phyloP scores from a whole-genome alignment of 2,329 filamentous ascomycete species.

The Paraphaeosphaeria sporulosa region DNA sequence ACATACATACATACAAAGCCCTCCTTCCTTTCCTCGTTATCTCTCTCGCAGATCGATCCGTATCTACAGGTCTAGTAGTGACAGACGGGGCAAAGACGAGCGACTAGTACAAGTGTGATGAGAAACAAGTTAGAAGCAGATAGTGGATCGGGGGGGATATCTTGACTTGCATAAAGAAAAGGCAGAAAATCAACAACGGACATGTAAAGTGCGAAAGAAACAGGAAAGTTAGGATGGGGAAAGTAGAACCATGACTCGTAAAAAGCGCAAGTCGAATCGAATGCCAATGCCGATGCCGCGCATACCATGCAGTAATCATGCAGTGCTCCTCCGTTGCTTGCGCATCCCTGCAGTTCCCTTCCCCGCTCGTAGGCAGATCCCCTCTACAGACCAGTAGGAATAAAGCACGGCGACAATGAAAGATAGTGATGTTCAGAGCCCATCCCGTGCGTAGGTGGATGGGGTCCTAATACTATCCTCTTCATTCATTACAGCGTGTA shows the following conservation, averaged over 20 bases:
- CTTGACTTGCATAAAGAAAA: constrained; percentile 8
- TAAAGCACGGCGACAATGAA: not conserved
- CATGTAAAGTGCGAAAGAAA: not conserved
- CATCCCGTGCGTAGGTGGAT: not conserved
- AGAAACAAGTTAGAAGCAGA: not conserved
- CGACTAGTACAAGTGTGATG: not conserved
- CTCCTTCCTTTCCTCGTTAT: not conserved
- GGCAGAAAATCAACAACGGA: not conserved
- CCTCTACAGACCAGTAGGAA: not conserved
- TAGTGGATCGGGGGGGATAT: constrained; percentile 13
- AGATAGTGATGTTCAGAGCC: constrained; percentile 9
- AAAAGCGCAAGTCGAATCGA: not conserved
- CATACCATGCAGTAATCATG: not conserved
- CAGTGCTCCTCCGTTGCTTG: not conserved
- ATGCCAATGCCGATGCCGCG: constrained; percentile 2
- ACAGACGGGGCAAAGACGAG: constrained; percentile 9
- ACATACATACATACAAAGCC: constrained; percentile 12
- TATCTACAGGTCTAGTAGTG: constrained; percentile 12
- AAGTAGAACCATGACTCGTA: constrained; percentile 14
- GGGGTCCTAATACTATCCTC: constrained; percentile 14
- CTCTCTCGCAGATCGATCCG: not conserved
- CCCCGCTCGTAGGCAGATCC: not conserved
- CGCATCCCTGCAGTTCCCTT: not conserved
- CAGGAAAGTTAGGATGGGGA: constrained; percentile 1
- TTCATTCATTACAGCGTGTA: constrained; percentile 10